Conservation (phyloP, 495 filamentous ascomycete genomes). For the Apiosordaria backusii region DNA sequence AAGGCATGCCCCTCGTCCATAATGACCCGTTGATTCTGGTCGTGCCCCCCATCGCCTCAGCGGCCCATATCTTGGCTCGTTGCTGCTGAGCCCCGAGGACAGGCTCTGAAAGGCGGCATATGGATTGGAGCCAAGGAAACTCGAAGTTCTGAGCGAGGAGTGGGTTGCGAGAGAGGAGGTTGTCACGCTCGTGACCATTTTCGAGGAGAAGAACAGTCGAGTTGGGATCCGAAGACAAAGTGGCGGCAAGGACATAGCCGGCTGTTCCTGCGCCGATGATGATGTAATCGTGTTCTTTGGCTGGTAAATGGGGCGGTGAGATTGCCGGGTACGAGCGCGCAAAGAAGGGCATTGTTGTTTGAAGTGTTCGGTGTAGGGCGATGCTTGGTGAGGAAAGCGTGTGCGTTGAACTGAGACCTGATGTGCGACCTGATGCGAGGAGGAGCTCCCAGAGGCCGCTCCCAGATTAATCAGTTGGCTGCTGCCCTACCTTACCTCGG, state of each 20-base stretch:
- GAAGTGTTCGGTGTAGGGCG: not conserved
- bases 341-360: not conserved
- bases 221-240: conserved; percentile 46
- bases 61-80: conserved; percentile 21
- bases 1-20: conserved; percentile 26
- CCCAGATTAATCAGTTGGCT: not conserved
- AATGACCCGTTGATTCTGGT: conserved; percentile 30
- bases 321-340: not conserved
- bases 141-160: conserved; percentile 23
- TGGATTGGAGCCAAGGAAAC: conserved; percentile 20
- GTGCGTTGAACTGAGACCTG: not conserved
- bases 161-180: conserved; percentile 27
- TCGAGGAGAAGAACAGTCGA: conserved; percentile 48
- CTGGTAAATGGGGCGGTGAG: not conserved
- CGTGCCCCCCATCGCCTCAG: conserved; percentile 27
- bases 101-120: conserved; percentile 25
- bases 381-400: not conserved
- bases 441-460: not conserved
- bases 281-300: not conserved
- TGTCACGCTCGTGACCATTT: conserved; percentile 41
- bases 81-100: conserved; percentile 13
- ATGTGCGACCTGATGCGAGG: not conserved
- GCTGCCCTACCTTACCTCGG: not conserved
- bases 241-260: conserved; percentile 49
- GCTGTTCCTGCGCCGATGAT: conserved; percentile 27